Evolutionary conservation across 2,329 filamentous ascomycete genomes (phyloP).

Genomic region (Akanthomyces muscarius): DNA sequence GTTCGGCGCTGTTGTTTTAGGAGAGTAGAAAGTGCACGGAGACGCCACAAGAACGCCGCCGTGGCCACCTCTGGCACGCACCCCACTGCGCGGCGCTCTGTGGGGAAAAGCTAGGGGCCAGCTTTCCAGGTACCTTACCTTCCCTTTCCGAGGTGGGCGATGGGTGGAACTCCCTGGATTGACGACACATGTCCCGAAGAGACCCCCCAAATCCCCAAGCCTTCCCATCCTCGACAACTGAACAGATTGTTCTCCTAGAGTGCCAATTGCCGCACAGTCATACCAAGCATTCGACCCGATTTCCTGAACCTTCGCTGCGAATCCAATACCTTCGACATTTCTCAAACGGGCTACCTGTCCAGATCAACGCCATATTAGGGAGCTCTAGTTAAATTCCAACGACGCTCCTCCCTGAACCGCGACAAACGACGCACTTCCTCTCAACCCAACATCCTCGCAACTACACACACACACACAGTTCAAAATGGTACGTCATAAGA

Average conservation of each 20-base stretch:
- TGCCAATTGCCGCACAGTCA: slow-evolving; percentile 11
- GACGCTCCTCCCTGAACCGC: background rate
- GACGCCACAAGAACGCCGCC: too few relatives aligned
- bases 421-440: background rate
- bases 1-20: too few relatives aligned
- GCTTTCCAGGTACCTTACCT: slow-evolving; percentile 12
- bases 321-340: background rate
- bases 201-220: background rate
- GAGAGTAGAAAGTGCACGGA: too few relatives aligned
- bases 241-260: slow-evolving; percentile 6
- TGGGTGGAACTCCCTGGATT: slow-evolving; percentile 12
- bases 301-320: background rate
- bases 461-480: background rate
- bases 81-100: slow-evolving; percentile 7
- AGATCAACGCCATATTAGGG: slow-evolving; percentile 2
- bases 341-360: background rate
- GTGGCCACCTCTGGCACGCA: too few relatives aligned
- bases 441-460: background rate
- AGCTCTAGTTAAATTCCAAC: slow-evolving; percentile 5
- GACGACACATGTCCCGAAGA: slow-evolving; percentile 24
- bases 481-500: slow-evolving; percentile 8
- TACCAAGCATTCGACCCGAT: background rate
- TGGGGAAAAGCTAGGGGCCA: slow-evolving; percentile 15
- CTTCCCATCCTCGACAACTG: background rate
- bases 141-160: slow-evolving; percentile 6